Base-by-base conservation (phyloP, 2,329 filamentous ascomycete genomes). In the Venturia aucupariae region DNA sequence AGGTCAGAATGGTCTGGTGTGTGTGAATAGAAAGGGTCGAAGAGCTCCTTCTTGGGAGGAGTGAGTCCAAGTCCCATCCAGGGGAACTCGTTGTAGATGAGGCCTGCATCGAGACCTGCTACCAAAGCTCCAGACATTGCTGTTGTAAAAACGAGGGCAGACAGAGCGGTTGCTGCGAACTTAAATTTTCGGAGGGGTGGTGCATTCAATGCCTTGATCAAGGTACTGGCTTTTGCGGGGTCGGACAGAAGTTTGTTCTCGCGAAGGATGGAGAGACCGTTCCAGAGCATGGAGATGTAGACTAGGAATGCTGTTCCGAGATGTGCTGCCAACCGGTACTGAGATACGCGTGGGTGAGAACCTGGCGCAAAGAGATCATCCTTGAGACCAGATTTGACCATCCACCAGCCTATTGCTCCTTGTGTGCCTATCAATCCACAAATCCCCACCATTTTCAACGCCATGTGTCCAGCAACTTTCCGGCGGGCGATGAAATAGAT, bases 51-150 rank as follows among this genome's bases (percentile, higher is more conserved):
- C 72, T 83, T 85, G 0, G 93, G 93, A 1, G 93, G 93, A 0
- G 90, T 82, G 27, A 96, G 79, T 13, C 92, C 91, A 3, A 85
- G 77, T 10, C 94, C 94, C 94, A 99, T 99, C 77, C 84, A 90
- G 7, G 94, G 94, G 75, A 99, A 97, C 76, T 99, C 92, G 75
- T 99, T 99, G 81, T 99, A 99, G 77, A 99, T 97, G 65, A 99
- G 82, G 10, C 94, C 94, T 10, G 94, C 94, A 73, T 99, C 94
- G 17, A 99, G 86, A 39, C 94, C 94, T 7, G 94, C 94, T 39
- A 99, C 94, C 2, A 99, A 84, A 5, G 88, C 93, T 63, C 93
- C 94, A 4, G 94, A 97, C 84, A 99, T 90, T 72, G 90, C 92
- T 4, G 94, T 99, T 41, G 84, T 81, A 77, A 96, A 97, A 69